Conservation (phyloP, 129 eudicot genomes). For the Deinandra increscens region DNA sequence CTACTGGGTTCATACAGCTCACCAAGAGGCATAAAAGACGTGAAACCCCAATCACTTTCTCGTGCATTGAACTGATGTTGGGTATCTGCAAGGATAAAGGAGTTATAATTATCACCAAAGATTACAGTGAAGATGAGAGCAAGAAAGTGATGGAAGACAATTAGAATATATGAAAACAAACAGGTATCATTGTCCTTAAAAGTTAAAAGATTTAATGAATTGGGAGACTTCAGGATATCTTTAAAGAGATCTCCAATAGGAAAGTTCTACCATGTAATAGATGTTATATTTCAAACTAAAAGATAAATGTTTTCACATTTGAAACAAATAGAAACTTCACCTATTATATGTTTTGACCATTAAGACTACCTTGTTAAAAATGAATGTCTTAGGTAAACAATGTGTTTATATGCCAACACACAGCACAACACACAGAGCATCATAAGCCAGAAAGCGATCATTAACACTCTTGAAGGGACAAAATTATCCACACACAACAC, state of each 20-base stretch:
- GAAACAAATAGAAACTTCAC: background rate
- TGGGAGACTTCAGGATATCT: background rate
- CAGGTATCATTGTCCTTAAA: background rate
- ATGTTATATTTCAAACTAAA: background rate
- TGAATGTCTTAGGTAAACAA: background rate
- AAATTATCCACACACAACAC: background rate
- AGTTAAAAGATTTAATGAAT: background rate
- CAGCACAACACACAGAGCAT: background rate
- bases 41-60: slow-evolving; percentile 99
- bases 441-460: background rate
- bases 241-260: background rate
- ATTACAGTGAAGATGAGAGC: slow-evolving; percentile 19
- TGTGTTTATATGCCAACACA: background rate
- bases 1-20: slow-evolving; percentile 79
- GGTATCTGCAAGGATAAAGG: slow-evolving; percentile 57
- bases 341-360: background rate
- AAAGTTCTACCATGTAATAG: background rate
- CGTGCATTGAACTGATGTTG: slow-evolving; percentile 86
- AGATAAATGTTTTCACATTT: background rate
- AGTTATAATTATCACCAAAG: slow-evolving; percentile 19
- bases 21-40: slow-evolving; percentile 91
- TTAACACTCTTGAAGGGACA: background rate
- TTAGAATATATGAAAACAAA: background rate
- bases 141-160: background rate
- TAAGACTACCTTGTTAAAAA: background rate